Percentiles rank a stretch among this genome's conserved stretches.
phyloP scores from a whole-genome alignment of 495 filamentous ascomycete species.

The Penicillium herquei region DNA sequence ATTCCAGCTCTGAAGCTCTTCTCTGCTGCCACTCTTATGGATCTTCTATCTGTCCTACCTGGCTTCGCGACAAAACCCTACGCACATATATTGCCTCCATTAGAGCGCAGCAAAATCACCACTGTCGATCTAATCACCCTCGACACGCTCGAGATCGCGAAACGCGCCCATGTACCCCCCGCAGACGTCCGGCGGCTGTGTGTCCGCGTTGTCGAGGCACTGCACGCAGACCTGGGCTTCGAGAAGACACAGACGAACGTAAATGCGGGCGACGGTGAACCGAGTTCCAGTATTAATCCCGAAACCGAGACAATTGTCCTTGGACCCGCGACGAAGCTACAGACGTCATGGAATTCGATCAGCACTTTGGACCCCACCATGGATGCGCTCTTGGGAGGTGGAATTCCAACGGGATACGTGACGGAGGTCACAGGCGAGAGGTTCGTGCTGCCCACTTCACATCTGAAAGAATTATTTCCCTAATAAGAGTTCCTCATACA shows the following conservation, averaged over 20 bases:
- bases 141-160: constrained; percentile 79
- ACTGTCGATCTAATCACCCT: constrained; percentile 84
- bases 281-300: constrained; percentile 26
- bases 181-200: constrained; percentile 72
- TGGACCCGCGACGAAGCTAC: constrained; percentile 28
- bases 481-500: constrained; percentile 30
- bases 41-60: constrained; percentile 82
- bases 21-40: constrained; percentile 48
- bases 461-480: constrained; percentile 1
- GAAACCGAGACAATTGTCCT: constrained; percentile 12
- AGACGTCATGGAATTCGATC: constrained; percentile 58
- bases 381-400: constrained; percentile 76
- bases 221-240: constrained; percentile 65
- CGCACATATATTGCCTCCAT: constrained; percentile 70
- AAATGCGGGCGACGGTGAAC: constrained; percentile 14
- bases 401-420: constrained; percentile 78
- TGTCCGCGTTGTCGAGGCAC: constrained; percentile 57
- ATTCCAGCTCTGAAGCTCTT: constrained; percentile 11
- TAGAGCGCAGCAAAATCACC: constrained; percentile 73
- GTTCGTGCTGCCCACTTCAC: constrained; percentile 31
- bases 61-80: constrained; percentile 68
- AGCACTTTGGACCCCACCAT: constrained; percentile 76
- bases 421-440: constrained; percentile 93
- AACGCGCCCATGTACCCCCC: constrained; percentile 77
- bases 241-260: constrained; percentile 18